Conservation (phyloP, 768 basidiomycete genomes). For the Termitomyces sp. region DNA sequence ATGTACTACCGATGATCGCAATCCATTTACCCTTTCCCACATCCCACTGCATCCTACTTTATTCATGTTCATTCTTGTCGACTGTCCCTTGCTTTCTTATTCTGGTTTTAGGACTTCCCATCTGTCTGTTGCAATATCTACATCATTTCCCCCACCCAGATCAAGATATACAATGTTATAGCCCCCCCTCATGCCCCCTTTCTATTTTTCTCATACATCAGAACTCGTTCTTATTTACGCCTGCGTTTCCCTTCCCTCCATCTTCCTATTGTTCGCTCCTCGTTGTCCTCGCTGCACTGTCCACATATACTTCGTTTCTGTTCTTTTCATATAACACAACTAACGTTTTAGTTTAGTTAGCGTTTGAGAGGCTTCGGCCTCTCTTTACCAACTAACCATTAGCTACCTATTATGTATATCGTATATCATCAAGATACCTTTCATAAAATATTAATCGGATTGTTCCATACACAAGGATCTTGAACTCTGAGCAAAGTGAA, state of each 20-base stretch:
- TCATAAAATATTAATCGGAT: slow-evolving; percentile 16
- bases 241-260: slow-evolving; percentile 5
- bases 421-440: slow-evolving; percentile 24
- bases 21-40: slow-evolving; percentile 15
- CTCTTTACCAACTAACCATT: slow-evolving; percentile 12
- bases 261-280: slow-evolving; percentile 11
- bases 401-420: slow-evolving; percentile 25
- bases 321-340: slow-evolving; percentile 14
- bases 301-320: slow-evolving; percentile 9
- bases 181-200: slow-evolving; percentile 12
- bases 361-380: slow-evolving; percentile 7
- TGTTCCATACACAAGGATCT: not conserved
- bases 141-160: slow-evolving; percentile 12
- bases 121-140: slow-evolving; percentile 24
- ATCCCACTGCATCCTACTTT: slow-evolving; percentile 22
- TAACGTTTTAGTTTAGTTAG: slow-evolving; percentile 21
- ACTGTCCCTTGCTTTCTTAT: slow-evolving; percentile 11
- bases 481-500: no score
- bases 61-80: slow-evolving; percentile 21
- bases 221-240: slow-evolving; percentile 9
- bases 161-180: slow-evolving; percentile 16
- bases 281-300: slow-evolving; percentile 14
- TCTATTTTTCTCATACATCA: slow-evolving; percentile 8
- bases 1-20: slow-evolving; percentile 26
- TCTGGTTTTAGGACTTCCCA: slow-evolving; percentile 18